These are phyloP conservation scores for Capronia epimyces DNA, from an alignment of 2,329 filamentous ascomycete genomes.

Conservation along the genomic window DNA sequence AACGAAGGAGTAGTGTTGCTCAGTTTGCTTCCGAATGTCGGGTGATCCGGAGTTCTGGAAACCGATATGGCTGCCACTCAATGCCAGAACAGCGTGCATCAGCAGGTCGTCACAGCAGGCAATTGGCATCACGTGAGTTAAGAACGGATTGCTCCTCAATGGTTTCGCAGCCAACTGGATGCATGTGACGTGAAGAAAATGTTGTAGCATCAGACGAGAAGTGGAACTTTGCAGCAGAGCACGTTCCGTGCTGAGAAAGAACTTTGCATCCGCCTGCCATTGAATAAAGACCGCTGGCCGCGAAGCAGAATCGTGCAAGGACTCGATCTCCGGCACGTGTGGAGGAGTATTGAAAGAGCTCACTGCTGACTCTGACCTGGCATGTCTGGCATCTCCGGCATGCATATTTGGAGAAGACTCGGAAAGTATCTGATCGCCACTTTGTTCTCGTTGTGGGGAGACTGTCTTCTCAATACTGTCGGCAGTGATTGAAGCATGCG, in stretches of 20 bases:
- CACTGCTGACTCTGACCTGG: background rate
- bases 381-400: too few relatives aligned
- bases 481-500: background rate
- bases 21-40: conserved; percentile 2
- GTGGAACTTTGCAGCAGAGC: background rate
- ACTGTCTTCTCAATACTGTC: too few relatives aligned
- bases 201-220: conserved; percentile 9
- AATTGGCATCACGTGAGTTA: conserved; percentile 14
- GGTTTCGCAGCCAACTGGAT: conserved; percentile 1
- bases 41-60: background rate
- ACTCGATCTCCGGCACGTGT: background rate
- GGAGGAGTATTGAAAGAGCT: background rate
- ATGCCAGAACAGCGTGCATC: conserved; percentile 17
- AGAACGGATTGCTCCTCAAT: conserved; percentile 9
- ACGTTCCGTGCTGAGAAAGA: conserved; percentile 10
- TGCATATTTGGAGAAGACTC: too few relatives aligned
- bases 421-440: too few relatives aligned
- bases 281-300: background rate
- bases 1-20: conserved; percentile 10
- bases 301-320: background rate
- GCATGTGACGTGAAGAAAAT: conserved; percentile 6
- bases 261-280: conserved; percentile 5
- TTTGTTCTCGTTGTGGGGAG: too few relatives aligned
- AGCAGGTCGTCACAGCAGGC: conserved; percentile 15
- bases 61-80: conserved; percentile 14